phyloP scores from a whole-genome alignment of 768 basidiomycete genomes.

The Amanita phalloides region DNA sequence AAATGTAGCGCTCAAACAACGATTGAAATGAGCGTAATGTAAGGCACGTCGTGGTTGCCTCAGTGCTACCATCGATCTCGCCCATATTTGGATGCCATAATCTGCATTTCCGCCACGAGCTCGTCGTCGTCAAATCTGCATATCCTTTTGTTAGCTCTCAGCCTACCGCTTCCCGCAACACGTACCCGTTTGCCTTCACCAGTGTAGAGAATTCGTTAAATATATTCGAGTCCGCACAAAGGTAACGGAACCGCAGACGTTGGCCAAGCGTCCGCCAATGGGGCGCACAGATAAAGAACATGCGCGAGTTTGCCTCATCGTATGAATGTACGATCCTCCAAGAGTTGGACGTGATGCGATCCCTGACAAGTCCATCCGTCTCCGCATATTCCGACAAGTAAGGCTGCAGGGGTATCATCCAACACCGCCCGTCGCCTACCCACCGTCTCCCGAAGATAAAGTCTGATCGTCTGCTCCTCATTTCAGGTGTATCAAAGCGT shows the following conservation, averaged over 20 bases:
- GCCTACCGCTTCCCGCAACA: neutral
- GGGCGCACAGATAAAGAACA: neutral
- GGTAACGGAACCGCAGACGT: neutral
- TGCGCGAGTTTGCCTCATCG: neutral
- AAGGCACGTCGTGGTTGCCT: no score
- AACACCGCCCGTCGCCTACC: slow-evolving; percentile 1
- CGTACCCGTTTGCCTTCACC: neutral
- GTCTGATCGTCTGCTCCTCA: neutral
- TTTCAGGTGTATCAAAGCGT: neutral
- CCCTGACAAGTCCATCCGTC: neutral
- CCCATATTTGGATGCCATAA: neutral
- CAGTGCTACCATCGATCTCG: neutral
- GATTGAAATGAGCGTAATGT: no score
- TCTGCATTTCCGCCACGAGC: neutral
- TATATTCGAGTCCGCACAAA: neutral
- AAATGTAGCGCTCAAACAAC: no score
- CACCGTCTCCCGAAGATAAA: neutral
- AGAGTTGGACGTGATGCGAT: neutral
- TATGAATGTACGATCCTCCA: neutral
- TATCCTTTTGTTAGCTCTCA: neutral
- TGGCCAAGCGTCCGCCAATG: no score
- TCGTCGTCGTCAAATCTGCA: neutral
- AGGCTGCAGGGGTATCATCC: neutral
- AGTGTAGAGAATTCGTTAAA: neutral
- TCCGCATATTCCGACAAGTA: neutral